A percentile compares a stretch with the other conserved stretches of the same genome.
These are phyloP conservation scores for Fusarium tuaranense DNA, from an alignment of 2,329 filamentous ascomycete genomes.

Conservation along the genomic window DNA sequence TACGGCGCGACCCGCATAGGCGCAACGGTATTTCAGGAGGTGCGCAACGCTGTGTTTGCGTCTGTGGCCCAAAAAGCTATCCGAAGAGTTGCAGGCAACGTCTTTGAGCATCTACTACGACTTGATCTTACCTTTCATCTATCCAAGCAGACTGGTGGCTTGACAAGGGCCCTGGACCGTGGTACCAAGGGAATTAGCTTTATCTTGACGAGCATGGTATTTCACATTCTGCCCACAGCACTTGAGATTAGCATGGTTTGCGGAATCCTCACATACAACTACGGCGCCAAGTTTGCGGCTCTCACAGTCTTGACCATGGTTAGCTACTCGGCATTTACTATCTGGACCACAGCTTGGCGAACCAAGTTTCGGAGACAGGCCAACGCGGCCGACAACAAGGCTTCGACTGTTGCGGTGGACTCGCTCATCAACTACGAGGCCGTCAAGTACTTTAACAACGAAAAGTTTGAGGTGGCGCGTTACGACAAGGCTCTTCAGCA, in stretches of 20 bases:
- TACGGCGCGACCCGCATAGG: slow-evolving; percentile 92
- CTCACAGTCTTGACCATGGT: slow-evolving; percentile 94
- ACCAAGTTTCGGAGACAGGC: slow-evolving; percentile 96
- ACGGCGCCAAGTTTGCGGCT: slow-evolving; percentile 89
- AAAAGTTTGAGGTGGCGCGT: slow-evolving; percentile 89
- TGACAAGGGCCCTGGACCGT: slow-evolving; percentile 94
- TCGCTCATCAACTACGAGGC: slow-evolving; percentile 99
- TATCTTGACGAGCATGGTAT: slow-evolving; percentile 96
- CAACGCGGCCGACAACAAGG: slow-evolving; percentile 95
- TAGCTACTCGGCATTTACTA: slow-evolving; percentile 96
- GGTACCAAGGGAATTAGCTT: slow-evolving; percentile 99
- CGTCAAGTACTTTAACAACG: slow-evolving; percentile 99
- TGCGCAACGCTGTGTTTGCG: slow-evolving; percentile 96
- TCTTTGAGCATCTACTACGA: slow-evolving; percentile 89
- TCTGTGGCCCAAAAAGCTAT: slow-evolving; percentile 98
- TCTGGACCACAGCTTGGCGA: slow-evolving; percentile 95
- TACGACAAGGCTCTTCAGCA: slow-evolving; percentile 88
- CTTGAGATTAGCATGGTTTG: slow-evolving; percentile 96
- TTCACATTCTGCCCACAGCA: slow-evolving; percentile 93
- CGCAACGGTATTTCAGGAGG: slow-evolving; percentile 89
- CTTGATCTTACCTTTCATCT: slow-evolving; percentile 96
- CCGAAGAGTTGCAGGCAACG: slow-evolving; percentile 87
- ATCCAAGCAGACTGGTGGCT: slow-evolving; percentile 90
- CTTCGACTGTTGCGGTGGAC: slow-evolving; percentile 94
- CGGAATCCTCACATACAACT: slow-evolving; percentile 96